Percentiles rank a stretch among this genome's conserved stretches.
phyloP scores from a whole-genome alignment of 352 stramenopile species.

The Pythium scleroteichum region DNA sequence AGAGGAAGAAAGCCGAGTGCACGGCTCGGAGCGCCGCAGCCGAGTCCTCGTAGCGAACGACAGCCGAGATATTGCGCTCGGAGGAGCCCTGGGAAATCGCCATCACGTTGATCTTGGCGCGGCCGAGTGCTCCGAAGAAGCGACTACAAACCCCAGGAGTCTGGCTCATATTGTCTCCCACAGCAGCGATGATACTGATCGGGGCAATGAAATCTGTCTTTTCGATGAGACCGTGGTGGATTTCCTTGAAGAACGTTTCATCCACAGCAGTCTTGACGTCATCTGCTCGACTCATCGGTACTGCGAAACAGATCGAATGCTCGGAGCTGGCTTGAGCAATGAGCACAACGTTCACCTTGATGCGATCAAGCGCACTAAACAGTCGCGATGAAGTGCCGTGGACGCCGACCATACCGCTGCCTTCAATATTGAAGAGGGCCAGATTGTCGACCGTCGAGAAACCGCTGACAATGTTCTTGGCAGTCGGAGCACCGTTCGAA shows the following conservation, averaged over 20 bases:
- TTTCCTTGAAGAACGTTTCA: conserved; percentile 88
- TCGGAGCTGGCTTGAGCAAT: conserved; percentile 95
- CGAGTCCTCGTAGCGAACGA: conserved; percentile 89
- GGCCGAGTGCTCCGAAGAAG: conserved; percentile 94
- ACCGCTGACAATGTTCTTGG: conserved; percentile 80
- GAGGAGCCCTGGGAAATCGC: conserved; percentile 94
- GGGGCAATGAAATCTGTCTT: conserved; percentile 84
- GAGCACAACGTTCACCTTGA: conserved; percentile 93
- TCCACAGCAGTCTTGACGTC: conserved; percentile 76
- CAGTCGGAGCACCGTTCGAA: conserved; percentile 59
- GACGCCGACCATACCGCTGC: conserved; percentile 94
- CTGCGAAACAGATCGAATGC: conserved; percentile 96
- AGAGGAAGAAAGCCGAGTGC: conserved; percentile 95
- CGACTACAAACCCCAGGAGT: conserved; percentile 90
- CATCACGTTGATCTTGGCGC: conserved; percentile 94
- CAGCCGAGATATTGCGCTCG: conserved; percentile 95
- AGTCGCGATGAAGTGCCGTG: conserved; percentile 92
- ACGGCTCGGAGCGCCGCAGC: conserved; percentile 91
- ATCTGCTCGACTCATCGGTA: conserved; percentile 68
- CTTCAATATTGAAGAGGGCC: conserved; percentile 96
- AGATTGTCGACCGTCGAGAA: conserved; percentile 95
- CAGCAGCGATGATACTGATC: conserved; percentile 94
- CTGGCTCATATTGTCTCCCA: conserved; percentile 95
- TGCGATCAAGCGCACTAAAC: conserved; percentile 91
- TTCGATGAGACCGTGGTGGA: conserved; percentile 82